phyloP scores from a whole-genome alignment of 305 asterid genomes.

The Withania somnifera region DNA sequence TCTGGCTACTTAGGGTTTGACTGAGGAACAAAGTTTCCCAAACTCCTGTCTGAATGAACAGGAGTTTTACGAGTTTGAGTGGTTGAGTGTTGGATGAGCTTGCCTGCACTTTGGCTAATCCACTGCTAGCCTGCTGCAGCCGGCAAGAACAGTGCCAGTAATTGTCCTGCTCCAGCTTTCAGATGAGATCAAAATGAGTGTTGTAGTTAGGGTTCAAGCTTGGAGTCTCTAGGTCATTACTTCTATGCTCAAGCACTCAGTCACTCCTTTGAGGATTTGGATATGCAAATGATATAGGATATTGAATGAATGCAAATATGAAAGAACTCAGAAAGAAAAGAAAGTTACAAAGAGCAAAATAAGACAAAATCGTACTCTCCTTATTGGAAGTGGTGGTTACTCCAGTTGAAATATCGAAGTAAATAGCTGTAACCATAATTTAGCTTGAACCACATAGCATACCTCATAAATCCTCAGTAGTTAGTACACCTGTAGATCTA shows the following conservation, averaged over 20 bases:
- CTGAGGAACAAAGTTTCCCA: background rate
- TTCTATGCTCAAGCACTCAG: background rate
- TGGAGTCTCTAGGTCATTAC: background rate
- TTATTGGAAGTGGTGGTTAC: background rate
- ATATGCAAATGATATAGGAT: background rate
- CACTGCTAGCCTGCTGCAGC: background rate
- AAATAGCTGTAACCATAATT: background rate
- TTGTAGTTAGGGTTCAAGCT: background rate
- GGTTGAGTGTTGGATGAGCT: background rate
- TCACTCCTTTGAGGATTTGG: background rate
- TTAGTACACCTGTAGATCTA: background rate
- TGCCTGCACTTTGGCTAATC: background rate
- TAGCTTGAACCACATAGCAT: background rate
- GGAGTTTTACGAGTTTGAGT: background rate
- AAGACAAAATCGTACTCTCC: background rate
- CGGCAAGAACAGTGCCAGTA: background rate
- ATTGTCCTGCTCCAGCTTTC: background rate
- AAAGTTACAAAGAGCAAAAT: background rate
- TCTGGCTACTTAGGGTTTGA: background rate
- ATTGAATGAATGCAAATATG: background rate
- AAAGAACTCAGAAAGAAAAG: background rate
- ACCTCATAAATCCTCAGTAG: background rate
- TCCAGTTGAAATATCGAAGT: background rate
- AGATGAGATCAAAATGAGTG: background rate
- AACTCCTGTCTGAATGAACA: background rate